Base-by-base conservation (phyloP, 345 rosid species). In the Brassica cretica region DNA sequence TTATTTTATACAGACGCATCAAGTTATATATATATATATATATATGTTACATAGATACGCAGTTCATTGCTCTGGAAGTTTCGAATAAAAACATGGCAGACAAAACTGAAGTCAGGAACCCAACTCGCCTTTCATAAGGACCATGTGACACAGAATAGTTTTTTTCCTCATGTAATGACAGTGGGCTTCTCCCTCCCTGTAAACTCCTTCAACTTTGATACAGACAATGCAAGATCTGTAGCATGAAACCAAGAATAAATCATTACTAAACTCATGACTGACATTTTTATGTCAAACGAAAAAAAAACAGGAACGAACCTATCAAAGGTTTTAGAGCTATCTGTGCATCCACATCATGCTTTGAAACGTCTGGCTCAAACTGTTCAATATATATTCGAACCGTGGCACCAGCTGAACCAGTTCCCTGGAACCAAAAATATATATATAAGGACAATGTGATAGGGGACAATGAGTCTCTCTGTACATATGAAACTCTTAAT, bases 371-470 rank as follows among this genome's bases (percentile, higher is more conserved):
- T 19, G 90, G 89, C 85, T 91, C 90, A 68, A 86, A 93, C 69
- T 90, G 94, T 75, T 95, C 97, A 11, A 91, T 85, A 82, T 91
- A 95, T 73, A 89, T 74, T 82, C 97, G 86, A 74, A 93, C 84
- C 5, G 97, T 94, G 56, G 97, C 98, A 72, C 98, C 97, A 8
- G 97, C 95, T 58, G 97, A 91, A 71, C 98, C 97, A 75, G 97
- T 94, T 84, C 97, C 98, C 97, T 92, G 82, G 29, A 75, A 68
- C 56, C 41, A 66, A 11, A 16, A 19, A 15, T 62, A 5, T 63
- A 41, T 8, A 30, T 5, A 74, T 76, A 66, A 75, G n/a, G 16
- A 60, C 19, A 75, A 51, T 74, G 46, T 64, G 12, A 49, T 11
- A 64, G 8, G 27, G 60, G 14, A 19, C 15, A 70, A 65, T 19